Conservation (phyloP, 2,329 filamentous ascomycete genomes). For the Penicillium concentricum region DNA sequence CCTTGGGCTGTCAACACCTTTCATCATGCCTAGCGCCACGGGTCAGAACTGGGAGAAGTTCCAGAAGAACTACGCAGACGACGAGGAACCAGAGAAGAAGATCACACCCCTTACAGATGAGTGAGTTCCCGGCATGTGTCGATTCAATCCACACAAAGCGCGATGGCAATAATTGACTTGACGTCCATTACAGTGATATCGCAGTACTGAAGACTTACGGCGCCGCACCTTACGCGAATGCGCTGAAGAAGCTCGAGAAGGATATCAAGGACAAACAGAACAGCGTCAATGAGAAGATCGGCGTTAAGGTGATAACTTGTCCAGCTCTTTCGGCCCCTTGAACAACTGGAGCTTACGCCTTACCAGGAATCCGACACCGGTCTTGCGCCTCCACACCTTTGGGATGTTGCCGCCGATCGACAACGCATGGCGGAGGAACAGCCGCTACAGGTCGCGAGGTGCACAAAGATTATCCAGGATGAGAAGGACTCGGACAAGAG, state of each 20-base stretch:
- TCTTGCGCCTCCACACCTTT: conserved; percentile 95
- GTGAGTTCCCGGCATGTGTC: conserved; percentile 55
- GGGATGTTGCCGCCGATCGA: conserved; percentile 96
- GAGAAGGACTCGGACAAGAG: conserved; percentile 95
- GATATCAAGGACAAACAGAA: conserved; percentile 99
- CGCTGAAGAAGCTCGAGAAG: conserved; percentile 96
- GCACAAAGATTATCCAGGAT: conserved; percentile 98
- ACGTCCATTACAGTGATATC: conserved; percentile 70
- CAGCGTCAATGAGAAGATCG: conserved; percentile 98
- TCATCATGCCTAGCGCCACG: conserved; percentile 84
- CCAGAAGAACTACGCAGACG: conserved; percentile 93
- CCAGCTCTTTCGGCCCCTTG: conserved; percentile 6
- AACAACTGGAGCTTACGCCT: conserved; percentile 27
- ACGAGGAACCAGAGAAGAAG: conserved; percentile 99
- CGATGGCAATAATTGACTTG: conserved; percentile 31
- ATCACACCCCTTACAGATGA: conserved; percentile 96
- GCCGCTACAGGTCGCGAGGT: conserved; percentile 92
- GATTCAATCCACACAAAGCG: not conserved
- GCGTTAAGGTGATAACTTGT: conserved; percentile 45
- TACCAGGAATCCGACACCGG: conserved; percentile 92
- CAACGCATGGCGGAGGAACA: conserved; percentile 99
- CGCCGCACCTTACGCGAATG: conserved; percentile 88
- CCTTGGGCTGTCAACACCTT: conserved; percentile 31
- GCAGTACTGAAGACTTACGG: conserved; percentile 99
- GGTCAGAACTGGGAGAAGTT: conserved; percentile 98